Conservation (phyloP, 495 filamentous ascomycete species). For the Xylaria venustula region DNA sequence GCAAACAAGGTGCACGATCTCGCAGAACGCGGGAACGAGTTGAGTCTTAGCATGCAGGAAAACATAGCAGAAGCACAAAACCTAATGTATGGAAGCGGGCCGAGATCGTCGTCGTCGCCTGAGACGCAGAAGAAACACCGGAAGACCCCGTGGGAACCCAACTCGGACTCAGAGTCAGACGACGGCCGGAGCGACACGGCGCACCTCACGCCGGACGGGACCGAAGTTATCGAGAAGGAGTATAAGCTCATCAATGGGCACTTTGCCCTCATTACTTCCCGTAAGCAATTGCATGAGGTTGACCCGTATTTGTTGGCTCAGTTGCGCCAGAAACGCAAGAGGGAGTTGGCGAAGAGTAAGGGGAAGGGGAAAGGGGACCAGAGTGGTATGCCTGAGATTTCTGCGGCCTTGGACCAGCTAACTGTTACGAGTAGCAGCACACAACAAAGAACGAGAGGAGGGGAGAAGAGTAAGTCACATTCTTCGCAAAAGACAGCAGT, state of each 20-base stretch:
- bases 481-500: too few species aligned
- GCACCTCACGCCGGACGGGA: slow-evolving; percentile 2
- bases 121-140: too few species aligned
- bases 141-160: not conserved
- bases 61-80: not conserved
- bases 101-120: not conserved
- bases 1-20: not conserved
- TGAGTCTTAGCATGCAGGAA: not conserved
- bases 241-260: not conserved
- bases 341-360: not conserved
- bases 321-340: not conserved
- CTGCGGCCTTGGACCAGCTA: too few species aligned
- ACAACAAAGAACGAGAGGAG: too few species aligned
- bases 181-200: not conserved
- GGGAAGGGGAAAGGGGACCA: not conserved
- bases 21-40: not conserved
- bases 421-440: too few species aligned
- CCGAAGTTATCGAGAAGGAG: not conserved
- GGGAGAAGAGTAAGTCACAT: too few species aligned
- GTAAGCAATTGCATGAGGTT: not conserved
- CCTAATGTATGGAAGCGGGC: not conserved
- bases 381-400: too few species aligned
- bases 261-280: not conserved
- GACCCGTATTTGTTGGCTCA: not conserved
- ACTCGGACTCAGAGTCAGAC: not conserved